phyloP scores from a whole-genome alignment of 23 red algal genomes.

The Agarophyton chilense region DNA sequence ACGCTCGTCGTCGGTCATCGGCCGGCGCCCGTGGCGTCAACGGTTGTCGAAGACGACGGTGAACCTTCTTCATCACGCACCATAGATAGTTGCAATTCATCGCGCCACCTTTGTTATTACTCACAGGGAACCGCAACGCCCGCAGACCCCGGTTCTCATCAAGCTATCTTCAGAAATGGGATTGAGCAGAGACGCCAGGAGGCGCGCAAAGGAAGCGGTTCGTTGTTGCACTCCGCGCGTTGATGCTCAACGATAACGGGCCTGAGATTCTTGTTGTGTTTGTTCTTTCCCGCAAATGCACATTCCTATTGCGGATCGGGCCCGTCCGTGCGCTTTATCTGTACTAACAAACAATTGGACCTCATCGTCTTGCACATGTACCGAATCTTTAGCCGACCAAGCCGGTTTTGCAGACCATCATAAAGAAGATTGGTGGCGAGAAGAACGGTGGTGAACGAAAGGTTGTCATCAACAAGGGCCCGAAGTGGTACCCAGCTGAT shows the following conservation, averaged over 20 bases:
- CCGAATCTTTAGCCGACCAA: neutral
- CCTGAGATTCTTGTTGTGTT: too few relatives aligned
- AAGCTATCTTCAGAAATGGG: slow-evolving; percentile 12
- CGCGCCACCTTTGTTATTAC: neutral
- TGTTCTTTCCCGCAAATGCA: too few relatives aligned
- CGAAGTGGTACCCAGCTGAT: slow-evolving; percentile 78
- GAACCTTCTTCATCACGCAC: too few relatives aligned
- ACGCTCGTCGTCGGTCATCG: neutral
- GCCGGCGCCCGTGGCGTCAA: too few relatives aligned
- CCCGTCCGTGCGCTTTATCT: neutral
- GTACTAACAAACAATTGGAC: neutral
- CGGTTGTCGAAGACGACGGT: too few relatives aligned
- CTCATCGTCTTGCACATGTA: neutral
- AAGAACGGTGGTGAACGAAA: slow-evolving; percentile 71
- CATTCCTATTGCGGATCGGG: neutral
- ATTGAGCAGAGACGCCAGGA: slow-evolving; percentile 45
- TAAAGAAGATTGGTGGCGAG: slow-evolving; percentile 71
- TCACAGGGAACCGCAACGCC: neutral
- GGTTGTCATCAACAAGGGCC: slow-evolving; percentile 39
- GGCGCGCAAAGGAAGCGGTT: slow-evolving; percentile 72
- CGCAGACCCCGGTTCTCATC: neutral
- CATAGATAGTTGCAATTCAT: too few relatives aligned
- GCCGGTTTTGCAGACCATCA: slow-evolving; percentile 45
- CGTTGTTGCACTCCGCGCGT: slow-evolving; percentile 13
- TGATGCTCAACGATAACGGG: too few relatives aligned